A percentile compares a stretch with the other conserved stretches of the same genome.
These are phyloP conservation scores for Cyclotella atomus DNA, from an alignment of 108 stramenopile species.

Conservation along the genomic window DNA sequence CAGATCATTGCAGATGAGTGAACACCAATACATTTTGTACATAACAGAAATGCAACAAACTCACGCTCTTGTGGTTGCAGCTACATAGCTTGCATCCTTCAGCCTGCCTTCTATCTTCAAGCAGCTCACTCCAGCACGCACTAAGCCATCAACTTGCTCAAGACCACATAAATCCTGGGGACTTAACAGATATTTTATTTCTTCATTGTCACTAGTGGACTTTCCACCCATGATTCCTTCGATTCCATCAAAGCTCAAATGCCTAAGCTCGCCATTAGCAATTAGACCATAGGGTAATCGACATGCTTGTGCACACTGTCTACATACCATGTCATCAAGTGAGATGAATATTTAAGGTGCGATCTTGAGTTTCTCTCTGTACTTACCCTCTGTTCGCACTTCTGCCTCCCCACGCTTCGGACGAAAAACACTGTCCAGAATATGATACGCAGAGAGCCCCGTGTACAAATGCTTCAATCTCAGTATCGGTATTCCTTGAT, in stretches of 20 bases:
- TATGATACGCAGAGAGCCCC: slow-evolving; percentile 80
- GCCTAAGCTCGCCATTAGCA: slow-evolving; percentile 62
- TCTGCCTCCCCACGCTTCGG: slow-evolving; percentile 78
- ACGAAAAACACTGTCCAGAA: slow-evolving; percentile 76
- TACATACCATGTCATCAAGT: too few relatives aligned
- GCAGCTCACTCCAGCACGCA: slow-evolving; percentile 72
- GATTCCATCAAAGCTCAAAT: slow-evolving; percentile 53
- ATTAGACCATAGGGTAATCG: slow-evolving; percentile 76
- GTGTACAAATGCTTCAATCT: slow-evolving; percentile 83
- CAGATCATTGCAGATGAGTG: neutral
- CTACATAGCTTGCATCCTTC: slow-evolving; percentile 79
- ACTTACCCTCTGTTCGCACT: slow-evolving; percentile 51
- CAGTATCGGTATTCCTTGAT: slow-evolving; percentile 40
- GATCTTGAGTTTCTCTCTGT: neutral
- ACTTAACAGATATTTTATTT: slow-evolving; percentile 63
- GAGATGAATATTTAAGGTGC: neutral
- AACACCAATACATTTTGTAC: neutral
- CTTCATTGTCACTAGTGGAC: slow-evolving; percentile 20
- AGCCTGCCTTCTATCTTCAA: slow-evolving; percentile 85
- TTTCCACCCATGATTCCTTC: slow-evolving; percentile 39
- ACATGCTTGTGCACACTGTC: slow-evolving; percentile 67
- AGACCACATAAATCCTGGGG: slow-evolving; percentile 85
- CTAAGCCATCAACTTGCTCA: slow-evolving; percentile 65
- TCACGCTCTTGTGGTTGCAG: slow-evolving; percentile 74
- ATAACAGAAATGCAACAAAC: neutral